These are phyloP conservation scores for Mycena sp. DNA, from an alignment of 1,284 basidiomycete species.

Conservation along the genomic window DNA sequence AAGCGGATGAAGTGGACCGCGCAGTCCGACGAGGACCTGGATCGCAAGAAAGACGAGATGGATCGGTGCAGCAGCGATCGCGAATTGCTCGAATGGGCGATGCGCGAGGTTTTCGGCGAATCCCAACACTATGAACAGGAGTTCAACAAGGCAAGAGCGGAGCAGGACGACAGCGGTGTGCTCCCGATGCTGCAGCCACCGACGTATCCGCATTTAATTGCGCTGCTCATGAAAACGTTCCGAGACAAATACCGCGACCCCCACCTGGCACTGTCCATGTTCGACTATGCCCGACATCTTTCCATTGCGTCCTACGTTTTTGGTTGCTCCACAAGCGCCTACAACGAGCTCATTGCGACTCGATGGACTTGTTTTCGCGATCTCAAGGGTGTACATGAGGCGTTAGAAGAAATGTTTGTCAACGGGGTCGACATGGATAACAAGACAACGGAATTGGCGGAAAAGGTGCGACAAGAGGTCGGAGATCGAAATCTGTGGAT, in stretches of 20 bases:
- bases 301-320: conserved; percentile 86
- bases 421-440: conserved; percentile 79
- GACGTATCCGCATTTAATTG: conserved; percentile 81
- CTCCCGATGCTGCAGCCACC: conserved; percentile 61
- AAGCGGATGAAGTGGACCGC: conserved; percentile 62
- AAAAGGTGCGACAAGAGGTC: conserved; percentile 74
- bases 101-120: conserved; percentile 75
- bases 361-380: conserved; percentile 87
- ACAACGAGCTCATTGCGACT: conserved; percentile 86
- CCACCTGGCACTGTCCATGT: conserved; percentile 85
- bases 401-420: conserved; percentile 83
- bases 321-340: conserved; percentile 86
- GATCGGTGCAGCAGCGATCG: conserved; percentile 76
- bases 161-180: conserved; percentile 43
- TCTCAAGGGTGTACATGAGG: conserved; percentile 75
- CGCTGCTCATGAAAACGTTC: conserved; percentile 79
- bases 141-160: conserved; percentile 52
- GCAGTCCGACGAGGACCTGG: conserved; percentile 69
- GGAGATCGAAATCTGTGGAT: conserved; percentile 62
- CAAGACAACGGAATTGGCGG: conserved; percentile 70
- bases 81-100: conserved; percentile 83
- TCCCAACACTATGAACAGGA: conserved; percentile 60
- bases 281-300: conserved; percentile 78
- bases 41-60: conserved; percentile 82
- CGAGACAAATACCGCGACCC: conserved; percentile 83